These are phyloP conservation scores for Penicillium decumbens DNA, from an alignment of 2,329 filamentous ascomycete genomes.

Conservation along the genomic window DNA sequence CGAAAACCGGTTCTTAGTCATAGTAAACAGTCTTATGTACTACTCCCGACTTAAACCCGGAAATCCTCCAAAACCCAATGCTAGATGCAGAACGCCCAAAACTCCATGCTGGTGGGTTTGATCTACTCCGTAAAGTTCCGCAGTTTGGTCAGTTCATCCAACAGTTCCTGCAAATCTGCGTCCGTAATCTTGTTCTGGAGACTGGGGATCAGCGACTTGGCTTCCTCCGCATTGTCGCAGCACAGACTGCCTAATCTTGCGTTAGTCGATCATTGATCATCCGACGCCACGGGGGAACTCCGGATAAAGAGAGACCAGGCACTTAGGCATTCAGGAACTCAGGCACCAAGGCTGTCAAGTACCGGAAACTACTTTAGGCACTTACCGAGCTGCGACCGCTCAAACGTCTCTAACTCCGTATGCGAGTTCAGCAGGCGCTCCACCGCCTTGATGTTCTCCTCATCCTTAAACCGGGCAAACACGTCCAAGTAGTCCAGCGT, in stretches of 20 bases:
- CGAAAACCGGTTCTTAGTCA: not conserved
- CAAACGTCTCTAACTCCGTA: conserved; percentile 77
- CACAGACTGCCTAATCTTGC: conserved; percentile 69
- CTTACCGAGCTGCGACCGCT: conserved; percentile 84
- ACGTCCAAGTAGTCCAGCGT: conserved; percentile 90
- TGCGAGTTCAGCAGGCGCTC: conserved; percentile 77
- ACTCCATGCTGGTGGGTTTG: conserved; percentile 25
- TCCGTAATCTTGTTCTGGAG: conserved; percentile 85
- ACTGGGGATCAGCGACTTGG: conserved; percentile 90
- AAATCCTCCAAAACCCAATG: conserved; percentile 3
- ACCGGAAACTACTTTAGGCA: conserved; percentile 8
- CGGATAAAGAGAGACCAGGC: not conserved
- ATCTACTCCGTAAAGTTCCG: conserved; percentile 45
- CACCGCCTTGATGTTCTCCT: conserved; percentile 91
- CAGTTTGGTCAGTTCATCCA: conserved; percentile 87
- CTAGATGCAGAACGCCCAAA: conserved; percentile 16
- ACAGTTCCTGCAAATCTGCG: conserved; percentile 77
- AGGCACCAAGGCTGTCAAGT: not conserved
- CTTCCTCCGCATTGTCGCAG: conserved; percentile 89
- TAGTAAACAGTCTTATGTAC: conserved; percentile 2
- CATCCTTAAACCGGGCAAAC: conserved; percentile 92
- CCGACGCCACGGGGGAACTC: not conserved
- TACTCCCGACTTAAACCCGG: conserved; percentile 3
- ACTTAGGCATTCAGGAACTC: not conserved
- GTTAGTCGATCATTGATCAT: not conserved